A percentile compares a stretch with the other conserved stretches of the same genome.
These are phyloP conservation scores for Fusarium verticillioides DNA, from an alignment of 2,329 filamentous ascomycete species.

Conservation along the genomic window DNA sequence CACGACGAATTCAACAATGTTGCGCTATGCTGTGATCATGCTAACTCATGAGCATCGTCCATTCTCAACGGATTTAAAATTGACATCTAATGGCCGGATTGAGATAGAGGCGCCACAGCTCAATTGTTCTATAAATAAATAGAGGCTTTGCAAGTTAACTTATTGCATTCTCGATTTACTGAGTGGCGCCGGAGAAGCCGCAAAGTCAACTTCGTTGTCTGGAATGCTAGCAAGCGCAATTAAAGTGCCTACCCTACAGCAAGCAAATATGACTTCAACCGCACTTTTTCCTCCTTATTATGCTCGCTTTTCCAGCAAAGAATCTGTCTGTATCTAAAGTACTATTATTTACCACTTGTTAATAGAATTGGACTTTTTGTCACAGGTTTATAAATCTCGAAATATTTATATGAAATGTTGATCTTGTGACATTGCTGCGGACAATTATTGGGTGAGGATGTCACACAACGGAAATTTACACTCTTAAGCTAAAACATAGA, in stretches of 20 bases:
- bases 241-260: background rate
- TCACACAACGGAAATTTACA: background rate
- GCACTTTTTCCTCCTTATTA: accelerated
- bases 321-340: accelerated
- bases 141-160: accelerated
- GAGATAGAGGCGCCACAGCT: background rate
- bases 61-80: no score
- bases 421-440: accelerated
- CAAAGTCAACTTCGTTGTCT: background rate
- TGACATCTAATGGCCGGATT: background rate
- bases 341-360: accelerated
- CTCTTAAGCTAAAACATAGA: background rate
- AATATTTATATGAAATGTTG: accelerated
- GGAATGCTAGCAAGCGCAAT: background rate
- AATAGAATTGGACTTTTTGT: accelerated
- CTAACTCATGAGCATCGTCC: no score
- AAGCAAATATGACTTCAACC: accelerated
- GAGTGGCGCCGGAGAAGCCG: background rate
- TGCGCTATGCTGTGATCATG: accelerated
- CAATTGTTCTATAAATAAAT: background rate
- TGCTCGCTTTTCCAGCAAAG: accelerated
- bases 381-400: accelerated
- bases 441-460: accelerated
- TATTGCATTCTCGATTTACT: background rate
- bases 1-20: accelerated